Evolutionary conservation across 768 basidiomycete species (phyloP), one percentile per base, ranked within the genome.

Genomic region (Kwoniella dendrophila): DNA sequence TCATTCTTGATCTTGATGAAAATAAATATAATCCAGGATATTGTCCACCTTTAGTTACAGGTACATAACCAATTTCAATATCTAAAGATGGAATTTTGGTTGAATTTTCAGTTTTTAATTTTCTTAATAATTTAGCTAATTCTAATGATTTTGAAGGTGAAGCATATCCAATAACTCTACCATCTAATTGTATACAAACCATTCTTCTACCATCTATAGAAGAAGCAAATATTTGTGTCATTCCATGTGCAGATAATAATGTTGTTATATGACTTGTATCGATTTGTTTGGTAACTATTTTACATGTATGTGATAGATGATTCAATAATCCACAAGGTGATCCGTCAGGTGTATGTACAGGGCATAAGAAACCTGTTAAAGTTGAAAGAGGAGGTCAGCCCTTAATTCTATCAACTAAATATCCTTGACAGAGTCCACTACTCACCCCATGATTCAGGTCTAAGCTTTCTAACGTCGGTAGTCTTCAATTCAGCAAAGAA

Each of bases 401-500:
- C 48, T 50, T 38, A 24, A 27, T 10, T 44, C 4, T 11, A 8
- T 22, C 5, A 12, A 34, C 1, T 4, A 24, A 44, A 53, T 59
- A 12, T 14, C 7, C n/a, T 50, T 26, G 10, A 4, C 16, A 51
- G 41, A 32, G 53, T 47, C 22, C 29, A 29, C 3, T 16, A 75
- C 83, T 67, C 75, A 92, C 92, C 96, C 96, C 96, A 99, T 33
- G 95, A 90, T 80, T 99, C 96, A 24, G 96, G 96, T 18, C 97
- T 82, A 52, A 99, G 82, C 79, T 98, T 98, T 66, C 96, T 88
- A 57, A 99, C 96, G 22, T 92, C 88, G 0, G 96, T 99, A 0
- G 96, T 99, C 82, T 97, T 97, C 56, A 98, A 86, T 78, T 98
- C 93, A 6, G 94, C 90, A 76, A 99, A 99, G 85, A 99, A 99